Base-by-base conservation (phyloP, 345 rosid genomes). In the Populus simonii region DNA sequence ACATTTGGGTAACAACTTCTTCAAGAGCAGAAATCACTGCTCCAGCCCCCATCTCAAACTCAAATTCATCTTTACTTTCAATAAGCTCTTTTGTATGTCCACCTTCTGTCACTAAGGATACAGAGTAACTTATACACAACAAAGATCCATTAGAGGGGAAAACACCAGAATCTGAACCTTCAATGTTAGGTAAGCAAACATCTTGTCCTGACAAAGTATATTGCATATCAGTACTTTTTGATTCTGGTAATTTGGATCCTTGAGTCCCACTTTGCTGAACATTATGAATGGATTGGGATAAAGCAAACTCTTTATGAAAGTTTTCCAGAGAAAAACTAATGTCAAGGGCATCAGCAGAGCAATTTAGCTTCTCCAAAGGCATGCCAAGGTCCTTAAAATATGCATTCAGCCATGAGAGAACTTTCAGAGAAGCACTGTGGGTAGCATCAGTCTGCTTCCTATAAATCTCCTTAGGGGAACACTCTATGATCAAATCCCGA, bases 21-120 rank as follows among this genome's bases (percentile, higher is more conserved):
- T 96, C 98, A 72, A 91, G 82, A 71, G 71, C 68, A 74, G 89
- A 55, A 84, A 83, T 71, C 73, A 96, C 92, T 1, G 98, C 90
- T 77, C 94, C 94, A 74, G 89, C 70, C 27, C 99, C 99, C 74
- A 91, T 83, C 92, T 96, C 97, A 90, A 93, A 93, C 82, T 92
- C 97, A 86, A 93, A 88, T 74, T 88, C 98, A 82, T 91, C 92
- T 72, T 75, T 78, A 75, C 90, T 90, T 88, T 96, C 99, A 82
- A 96, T 83, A 78, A 92, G 92, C 76, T 92, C 97, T 85, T 86
- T 87, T 79, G 68, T 43, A 39, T 61, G 66, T 74, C 83, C 84
- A 82, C 73, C 83, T 74, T 82, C 86, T 66, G 78, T 61, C 75
- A 80, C 86, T 82, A 96, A 82, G 70, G 86, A 84, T 68, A 88